Base-by-base conservation (phyloP, 148 eudicot species). In the Nyssa sinensis region DNA sequence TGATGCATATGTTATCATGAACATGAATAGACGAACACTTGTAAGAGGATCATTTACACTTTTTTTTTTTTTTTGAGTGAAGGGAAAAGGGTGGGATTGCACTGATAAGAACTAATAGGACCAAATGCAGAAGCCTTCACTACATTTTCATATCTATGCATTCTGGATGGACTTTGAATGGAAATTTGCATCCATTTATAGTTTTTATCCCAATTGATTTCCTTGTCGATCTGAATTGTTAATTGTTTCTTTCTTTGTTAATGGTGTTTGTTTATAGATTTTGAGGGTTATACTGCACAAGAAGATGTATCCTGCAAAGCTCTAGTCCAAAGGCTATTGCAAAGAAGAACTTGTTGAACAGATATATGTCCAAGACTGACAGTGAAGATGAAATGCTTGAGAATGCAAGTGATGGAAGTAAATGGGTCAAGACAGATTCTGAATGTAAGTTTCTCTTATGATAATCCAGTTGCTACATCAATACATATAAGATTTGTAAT, bases 371-470 rank as follows among this genome's bases (percentile, higher is more conserved):
- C 8, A 71, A 67, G 59, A 4, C 65, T 17, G 81, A 78, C 19
- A 74, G 71, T 16, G 70, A 73, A 8, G 82, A 79, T 47, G 82
- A 78, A 24, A 70, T 32, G 10, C 7, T 17, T 53, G 75, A 78
- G 21, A 28, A 59, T 21, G 75, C 51, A 34, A 44, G 65, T 19
- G 81, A 83, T 30, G 84, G 80, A 66, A 85, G 82, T 78, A 92
- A 90, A 87, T 92, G 97, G 97, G 97, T 82, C 37, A 92, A 92
- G 66, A 90, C 90, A 25, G 97, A 92, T 75, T 88, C 86, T 21
- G 88, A 90, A 76, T 87, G 91, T 91, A 74, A 86, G 92, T 72
- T 2, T 9, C 1, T 3, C 4, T 39, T 5, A 10, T 59, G 29
- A 8, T 55, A 3, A 23, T 24, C 19, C 5, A 19, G 27, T 7